A percentile compares a stretch with the other conserved stretches of the same genome.
Conservation (phyloP, 306 rosid genomes). For the Pyrus bretschneideri region DNA sequence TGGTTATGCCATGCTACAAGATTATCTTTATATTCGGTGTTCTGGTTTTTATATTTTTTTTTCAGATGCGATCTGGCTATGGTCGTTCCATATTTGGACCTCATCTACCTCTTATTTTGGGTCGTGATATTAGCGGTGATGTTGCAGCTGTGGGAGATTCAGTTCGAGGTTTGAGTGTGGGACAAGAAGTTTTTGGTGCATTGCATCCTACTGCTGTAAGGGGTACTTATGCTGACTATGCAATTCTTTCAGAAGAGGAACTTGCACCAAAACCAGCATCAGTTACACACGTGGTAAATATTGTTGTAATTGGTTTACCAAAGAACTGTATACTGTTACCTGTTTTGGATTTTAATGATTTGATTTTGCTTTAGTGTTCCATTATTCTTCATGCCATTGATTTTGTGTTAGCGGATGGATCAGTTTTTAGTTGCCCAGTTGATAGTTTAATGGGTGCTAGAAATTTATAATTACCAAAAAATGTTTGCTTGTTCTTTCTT, state of each 20-base stretch:
- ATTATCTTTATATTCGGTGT: neutral
- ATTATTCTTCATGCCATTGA: neutral
- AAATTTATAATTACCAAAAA: neutral
- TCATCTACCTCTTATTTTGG: conserved; percentile 77
- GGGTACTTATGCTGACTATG: conserved; percentile 93
- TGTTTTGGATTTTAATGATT: neutral
- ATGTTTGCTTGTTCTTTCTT: neutral
- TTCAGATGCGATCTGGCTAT: conserved; percentile 87
- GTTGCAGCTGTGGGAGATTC: conserved; percentile 74
- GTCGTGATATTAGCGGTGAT: conserved; percentile 94
- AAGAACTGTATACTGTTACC: neutral
- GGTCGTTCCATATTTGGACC: conserved; percentile 78
- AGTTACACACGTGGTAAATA: conserved; percentile 78
- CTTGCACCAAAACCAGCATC: conserved; percentile 63
- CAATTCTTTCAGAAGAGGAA: conserved; percentile 76
- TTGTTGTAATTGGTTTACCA: conserved; percentile 4
- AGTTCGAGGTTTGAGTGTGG: conserved; percentile 48
- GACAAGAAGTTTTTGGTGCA: conserved; percentile 92
- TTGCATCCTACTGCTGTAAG: conserved; percentile 95
- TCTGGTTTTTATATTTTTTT: conserved; percentile 1
- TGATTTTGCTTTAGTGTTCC: neutral
- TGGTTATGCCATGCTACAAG: neutral
- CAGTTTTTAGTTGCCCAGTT: neutral
- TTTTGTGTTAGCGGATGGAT: neutral
- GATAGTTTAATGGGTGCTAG: neutral